A percentile compares a stretch with the other conserved stretches of the same genome.
phyloP scores from a whole-genome alignment of 164 flowering plant species.

The Macadamia integrifolia region DNA sequence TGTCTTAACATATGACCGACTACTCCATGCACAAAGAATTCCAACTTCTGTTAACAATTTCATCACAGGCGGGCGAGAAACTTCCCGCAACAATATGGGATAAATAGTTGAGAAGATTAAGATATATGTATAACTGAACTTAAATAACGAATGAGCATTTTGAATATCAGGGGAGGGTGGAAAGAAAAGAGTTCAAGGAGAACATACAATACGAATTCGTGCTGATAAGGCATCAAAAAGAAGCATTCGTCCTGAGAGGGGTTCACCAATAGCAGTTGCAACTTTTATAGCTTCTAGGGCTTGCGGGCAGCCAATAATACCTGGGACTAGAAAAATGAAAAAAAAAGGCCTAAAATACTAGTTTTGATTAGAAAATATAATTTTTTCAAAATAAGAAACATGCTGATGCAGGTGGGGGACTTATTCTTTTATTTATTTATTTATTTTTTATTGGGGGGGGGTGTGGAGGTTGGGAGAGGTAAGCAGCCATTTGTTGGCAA shows the following conservation, averaged over 20 bases:
- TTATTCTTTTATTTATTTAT: no score
- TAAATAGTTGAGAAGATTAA: background rate
- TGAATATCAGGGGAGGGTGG: background rate
- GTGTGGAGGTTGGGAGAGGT: no score
- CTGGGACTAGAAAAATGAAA: slow-evolving; percentile 63
- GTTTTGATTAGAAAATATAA: no score
- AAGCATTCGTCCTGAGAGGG: slow-evolving; percentile 88
- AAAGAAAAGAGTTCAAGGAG: background rate
- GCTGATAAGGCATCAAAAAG: slow-evolving; percentile 85
- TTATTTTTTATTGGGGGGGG: no score
- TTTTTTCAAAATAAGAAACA: no score
- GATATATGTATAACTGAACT: background rate
- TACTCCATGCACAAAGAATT: no score
- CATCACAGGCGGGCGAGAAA: background rate
- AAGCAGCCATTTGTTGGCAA: no score
- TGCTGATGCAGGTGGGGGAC: no score
- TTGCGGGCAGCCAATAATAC: slow-evolving; percentile 93
- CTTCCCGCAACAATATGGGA: background rate
- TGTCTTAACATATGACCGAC: no score
- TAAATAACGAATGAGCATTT: background rate
- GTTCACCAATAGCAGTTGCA: slow-evolving; percentile 81
- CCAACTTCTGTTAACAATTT: background rate
- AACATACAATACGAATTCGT: slow-evolving; percentile 71
- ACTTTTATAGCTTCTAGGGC: slow-evolving; percentile 94
- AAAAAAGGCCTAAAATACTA: background rate